Evolutionary conservation across 495 filamentous ascomycete genomes (phyloP).

Genomic region (Penicillium lagena): DNA sequence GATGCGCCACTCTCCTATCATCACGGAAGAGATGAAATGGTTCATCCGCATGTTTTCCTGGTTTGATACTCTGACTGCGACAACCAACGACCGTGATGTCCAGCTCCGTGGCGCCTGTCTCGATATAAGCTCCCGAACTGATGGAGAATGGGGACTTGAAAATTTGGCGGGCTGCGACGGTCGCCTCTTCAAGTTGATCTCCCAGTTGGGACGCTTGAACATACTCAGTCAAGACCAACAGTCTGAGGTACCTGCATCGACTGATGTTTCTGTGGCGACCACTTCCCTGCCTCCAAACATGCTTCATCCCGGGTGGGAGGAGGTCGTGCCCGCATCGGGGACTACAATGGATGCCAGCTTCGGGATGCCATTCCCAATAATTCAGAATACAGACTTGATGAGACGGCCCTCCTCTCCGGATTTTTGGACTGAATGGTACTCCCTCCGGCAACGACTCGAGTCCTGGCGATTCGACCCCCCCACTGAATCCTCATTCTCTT

Average conservation of each 20-base stretch:
- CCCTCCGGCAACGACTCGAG: constrained; percentile 68
- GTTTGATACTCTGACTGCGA: constrained; percentile 90
- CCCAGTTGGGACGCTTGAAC: constrained; percentile 77
- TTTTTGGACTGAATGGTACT: constrained; percentile 86
- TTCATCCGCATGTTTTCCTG: constrained; percentile 95
- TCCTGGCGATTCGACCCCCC: constrained; percentile 67
- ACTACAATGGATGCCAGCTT: constrained; percentile 9
- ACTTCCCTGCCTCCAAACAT: constrained; percentile 34
- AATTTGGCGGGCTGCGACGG: constrained; percentile 85
- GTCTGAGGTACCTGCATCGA: constrained; percentile 25
- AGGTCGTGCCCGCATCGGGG: constrained; percentile 1
- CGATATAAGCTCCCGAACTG: constrained; percentile 58
- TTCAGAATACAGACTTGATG: constrained; percentile 16
- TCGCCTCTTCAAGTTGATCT: constrained; percentile 69
- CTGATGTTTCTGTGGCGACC: constrained; percentile 24
- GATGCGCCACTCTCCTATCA: constrained; percentile 48
- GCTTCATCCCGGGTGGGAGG: constrained; percentile 21
- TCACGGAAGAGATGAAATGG: constrained; percentile 72
- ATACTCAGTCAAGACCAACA: constrained; percentile 74
- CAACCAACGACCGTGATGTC: constrained; percentile 87
- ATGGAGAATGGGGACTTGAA: constrained; percentile 73
- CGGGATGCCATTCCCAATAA: constrained; percentile 21
- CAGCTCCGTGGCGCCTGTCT: constrained; percentile 68
- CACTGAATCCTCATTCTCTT: constrained; percentile 14
- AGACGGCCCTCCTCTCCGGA: constrained; percentile 30